A percentile compares a stretch with the other conserved stretches of the same genome.
phyloP scores from a whole-genome alignment of 805 yeast species.

The Starmerella vitae region DNA sequence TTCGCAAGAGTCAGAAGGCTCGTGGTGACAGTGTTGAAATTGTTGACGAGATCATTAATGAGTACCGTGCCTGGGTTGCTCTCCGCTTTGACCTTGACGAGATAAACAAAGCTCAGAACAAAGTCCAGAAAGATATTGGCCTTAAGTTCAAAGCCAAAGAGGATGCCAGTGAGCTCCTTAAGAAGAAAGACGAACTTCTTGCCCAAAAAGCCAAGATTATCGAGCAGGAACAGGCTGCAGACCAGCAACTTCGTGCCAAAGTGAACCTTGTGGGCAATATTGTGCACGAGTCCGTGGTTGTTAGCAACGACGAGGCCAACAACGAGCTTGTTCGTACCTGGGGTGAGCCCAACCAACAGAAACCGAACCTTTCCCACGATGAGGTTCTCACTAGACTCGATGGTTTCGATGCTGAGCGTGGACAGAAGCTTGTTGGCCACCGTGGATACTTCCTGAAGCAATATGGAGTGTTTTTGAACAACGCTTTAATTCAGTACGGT shows the following conservation, averaged over 20 bases:
- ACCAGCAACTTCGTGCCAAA: slow-evolving; percentile 56
- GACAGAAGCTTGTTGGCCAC: slow-evolving; percentile 94
- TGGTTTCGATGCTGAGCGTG: slow-evolving; percentile 98
- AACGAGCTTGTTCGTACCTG: slow-evolving; percentile 78
- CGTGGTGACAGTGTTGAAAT: slow-evolving; percentile 91
- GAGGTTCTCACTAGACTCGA: slow-evolving; percentile 87
- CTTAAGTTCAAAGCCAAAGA: slow-evolving; percentile 86
- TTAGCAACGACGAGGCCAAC: slow-evolving; percentile 77
- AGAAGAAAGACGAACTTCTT: slow-evolving; percentile 63
- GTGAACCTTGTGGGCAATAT: slow-evolving; percentile 87
- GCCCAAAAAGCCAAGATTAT: slow-evolving; percentile 54
- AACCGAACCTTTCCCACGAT: slow-evolving; percentile 84
- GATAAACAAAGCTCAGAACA: slow-evolving; percentile 74
- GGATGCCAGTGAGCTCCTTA: slow-evolving; percentile 74
- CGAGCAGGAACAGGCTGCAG: slow-evolving; percentile 66
- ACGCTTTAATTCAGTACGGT: slow-evolving; percentile 95
- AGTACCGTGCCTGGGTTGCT: slow-evolving; percentile 85
- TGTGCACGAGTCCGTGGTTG: slow-evolving; percentile 83
- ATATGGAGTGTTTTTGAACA: slow-evolving; percentile 93
- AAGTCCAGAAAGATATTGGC: slow-evolving; percentile 86
- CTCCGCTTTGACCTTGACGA: slow-evolving; percentile 83
- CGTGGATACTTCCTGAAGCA: slow-evolving; percentile 94
- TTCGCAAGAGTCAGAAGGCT: slow-evolving; percentile 78
- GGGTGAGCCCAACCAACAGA: slow-evolving; percentile 50
- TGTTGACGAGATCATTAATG: slow-evolving; percentile 87